Base-by-base conservation (phyloP, 2,329 filamentous ascomycete species). In the Arthrocladium fulminans region DNA sequence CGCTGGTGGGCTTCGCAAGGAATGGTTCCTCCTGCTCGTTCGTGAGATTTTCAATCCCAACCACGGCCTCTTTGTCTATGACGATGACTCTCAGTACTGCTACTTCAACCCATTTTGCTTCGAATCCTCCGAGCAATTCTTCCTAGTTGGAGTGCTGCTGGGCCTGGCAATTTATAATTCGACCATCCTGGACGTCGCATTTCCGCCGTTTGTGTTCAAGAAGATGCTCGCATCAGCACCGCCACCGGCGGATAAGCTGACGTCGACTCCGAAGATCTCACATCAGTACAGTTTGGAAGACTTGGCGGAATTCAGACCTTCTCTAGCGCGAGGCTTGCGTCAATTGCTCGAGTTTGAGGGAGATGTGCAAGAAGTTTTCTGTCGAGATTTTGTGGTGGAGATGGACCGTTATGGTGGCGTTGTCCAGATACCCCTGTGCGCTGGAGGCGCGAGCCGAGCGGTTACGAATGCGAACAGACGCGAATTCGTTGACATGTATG, bases 141-240 rank as follows among this genome's bases (percentile, higher is more conserved):
- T 92, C 62, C 74, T 95, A 19, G 85, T 96, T 23, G 89, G 89
- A 1, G 86, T 92, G 10, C 75, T 95, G 6, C 75, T 96, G 47
- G 89, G 89, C 0, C 72, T 96, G 50, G 89, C 89, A 12, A 94
- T 96, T 52, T 94, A 95, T 68, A 95, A 96, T 65, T 94, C 87
- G 2, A 95, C 87, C 0, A 95, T 95, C 56, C 72, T 96, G 15
- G 89, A 95, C 61, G 78, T 95, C 42, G 85, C 87, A 1, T 75
- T 96, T 17, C 89, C 89, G 1, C 86, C 88, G 0, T 94, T 95
- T 63, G 83, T 86, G 1, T 96, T 94, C 62, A 82, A 87, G 55
- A 95, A 94, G 64, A 75, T 96, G 17, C 73, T 95, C 34, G 81
- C 86, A 2, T 80, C 86, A 7, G 84, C 83, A 1, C 86, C 87